Conservation (phyloP, 2,329 filamentous ascomycete genomes). For the Volutella citrinella region DNA sequence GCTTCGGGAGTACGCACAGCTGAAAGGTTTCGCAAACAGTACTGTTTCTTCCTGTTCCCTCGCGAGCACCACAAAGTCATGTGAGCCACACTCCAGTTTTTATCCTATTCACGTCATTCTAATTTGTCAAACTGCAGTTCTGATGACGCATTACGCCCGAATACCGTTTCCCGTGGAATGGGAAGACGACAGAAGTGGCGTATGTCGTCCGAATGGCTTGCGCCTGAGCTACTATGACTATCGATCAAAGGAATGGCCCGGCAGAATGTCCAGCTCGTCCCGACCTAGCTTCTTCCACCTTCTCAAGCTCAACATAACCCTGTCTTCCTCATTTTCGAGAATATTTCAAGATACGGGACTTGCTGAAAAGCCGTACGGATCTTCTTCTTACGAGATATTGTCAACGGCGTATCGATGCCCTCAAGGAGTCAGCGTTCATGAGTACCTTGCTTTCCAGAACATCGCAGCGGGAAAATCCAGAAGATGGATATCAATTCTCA, state of each 20-base stretch:
- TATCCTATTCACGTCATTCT: neutral
- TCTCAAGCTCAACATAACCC: conserved; percentile 19
- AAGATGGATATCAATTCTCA: conserved; percentile 48
- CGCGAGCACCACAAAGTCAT: conserved; percentile 28
- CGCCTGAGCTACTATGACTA: conserved; percentile 17
- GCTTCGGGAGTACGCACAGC: conserved; percentile 20
- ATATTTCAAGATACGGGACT: conserved; percentile 15
- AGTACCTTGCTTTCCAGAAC: conserved; percentile 50
- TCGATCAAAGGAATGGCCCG: conserved; percentile 15
- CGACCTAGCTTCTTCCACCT: conserved; percentile 18
- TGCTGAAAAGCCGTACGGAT: conserved; percentile 29
- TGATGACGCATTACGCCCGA: conserved; percentile 24
- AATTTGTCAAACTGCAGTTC: conserved; percentile 12
- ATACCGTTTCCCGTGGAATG: conserved; percentile 27
- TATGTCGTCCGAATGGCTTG: conserved; percentile 22
- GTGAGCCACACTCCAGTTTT: conserved; percentile 19
- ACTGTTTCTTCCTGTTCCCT: conserved; percentile 19
- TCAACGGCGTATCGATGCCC: conserved; percentile 51
- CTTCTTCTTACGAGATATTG: conserved; percentile 53
- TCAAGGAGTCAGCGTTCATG: conserved; percentile 44
- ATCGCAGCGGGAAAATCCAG: conserved; percentile 44
- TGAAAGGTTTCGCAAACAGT: conserved; percentile 14
- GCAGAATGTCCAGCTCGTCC: conserved; percentile 11
- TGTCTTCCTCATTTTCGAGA: conserved; percentile 15
- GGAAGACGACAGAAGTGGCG: conserved; percentile 21